These are phyloP conservation scores for Pythium sukuiense DNA, from an alignment of 352 stramenopile genomes.

Conservation along the genomic window DNA sequence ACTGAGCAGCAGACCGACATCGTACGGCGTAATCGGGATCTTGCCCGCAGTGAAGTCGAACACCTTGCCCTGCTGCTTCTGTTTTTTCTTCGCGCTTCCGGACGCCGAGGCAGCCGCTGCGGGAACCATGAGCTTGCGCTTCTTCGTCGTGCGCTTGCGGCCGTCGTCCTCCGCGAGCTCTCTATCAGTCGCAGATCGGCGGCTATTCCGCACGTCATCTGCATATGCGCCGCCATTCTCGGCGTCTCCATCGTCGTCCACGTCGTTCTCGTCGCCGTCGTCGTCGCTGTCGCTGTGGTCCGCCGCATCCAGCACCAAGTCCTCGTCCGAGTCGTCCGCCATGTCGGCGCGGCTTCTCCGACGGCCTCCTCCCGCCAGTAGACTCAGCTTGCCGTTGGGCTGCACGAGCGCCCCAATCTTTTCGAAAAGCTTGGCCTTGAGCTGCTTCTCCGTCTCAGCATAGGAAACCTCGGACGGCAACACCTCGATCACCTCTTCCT, in stretches of 20 bases:
- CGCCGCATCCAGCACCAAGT: slow-evolving; percentile 30
- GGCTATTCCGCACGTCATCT: slow-evolving; percentile 16
- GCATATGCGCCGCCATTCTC: slow-evolving; percentile 36
- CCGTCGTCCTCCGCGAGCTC: slow-evolving; percentile 20
- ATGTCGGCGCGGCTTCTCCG: slow-evolving; percentile 24
- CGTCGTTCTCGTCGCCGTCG: slow-evolving; percentile 36
- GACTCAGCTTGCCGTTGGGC: slow-evolving; percentile 44
- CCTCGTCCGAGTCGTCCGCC: slow-evolving; percentile 19
- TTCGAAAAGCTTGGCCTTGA: slow-evolving; percentile 72
- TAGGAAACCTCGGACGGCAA: slow-evolving; percentile 55
- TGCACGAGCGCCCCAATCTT: slow-evolving; percentile 62
- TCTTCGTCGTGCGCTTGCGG: slow-evolving; percentile 39
- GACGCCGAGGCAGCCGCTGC: slow-evolving; percentile 1
- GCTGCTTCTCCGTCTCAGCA: slow-evolving; percentile 45
- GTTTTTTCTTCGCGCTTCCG: slow-evolving; percentile 42
- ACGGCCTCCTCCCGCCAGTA: slow-evolving; percentile 26
- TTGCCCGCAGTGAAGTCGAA: slow-evolving; percentile 73
- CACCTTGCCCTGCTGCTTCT: slow-evolving; percentile 44
- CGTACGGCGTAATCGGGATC: slow-evolving; percentile 64
- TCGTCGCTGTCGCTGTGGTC: slow-evolving; percentile 26
- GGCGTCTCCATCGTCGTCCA: slow-evolving; percentile 33
- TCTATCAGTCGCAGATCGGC: slow-evolving; percentile 8
- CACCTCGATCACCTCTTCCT: slow-evolving; percentile 60
- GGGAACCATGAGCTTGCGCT: slow-evolving; percentile 46
- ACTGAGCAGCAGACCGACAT: slow-evolving; percentile 65